Percentiles rank a stretch among this genome's conserved stretches.
Conservation (phyloP, 2,329 filamentous ascomycete genomes). For the Didymella arachidicola region DNA sequence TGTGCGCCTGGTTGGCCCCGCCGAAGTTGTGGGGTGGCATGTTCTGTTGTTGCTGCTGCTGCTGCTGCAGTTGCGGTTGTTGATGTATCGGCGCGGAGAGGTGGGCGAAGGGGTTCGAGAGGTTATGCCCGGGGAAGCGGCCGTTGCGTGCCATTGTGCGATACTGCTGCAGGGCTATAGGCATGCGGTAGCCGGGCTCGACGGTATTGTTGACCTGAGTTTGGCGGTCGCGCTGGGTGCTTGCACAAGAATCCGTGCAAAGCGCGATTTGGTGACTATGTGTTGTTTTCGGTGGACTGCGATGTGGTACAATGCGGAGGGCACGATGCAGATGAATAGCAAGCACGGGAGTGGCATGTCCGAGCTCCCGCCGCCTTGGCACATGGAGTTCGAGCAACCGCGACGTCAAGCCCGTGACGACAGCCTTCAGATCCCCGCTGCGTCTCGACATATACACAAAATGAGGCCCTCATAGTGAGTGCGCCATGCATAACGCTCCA, state of each 20-base stretch:
- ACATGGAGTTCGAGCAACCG: conserved; percentile 12
- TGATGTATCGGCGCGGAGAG: conserved; percentile 59
- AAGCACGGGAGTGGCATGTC: conserved; percentile 11
- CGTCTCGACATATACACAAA: conserved; percentile 26
- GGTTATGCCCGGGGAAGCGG: conserved; percentile 65
- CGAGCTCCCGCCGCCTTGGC: conserved; percentile 15
- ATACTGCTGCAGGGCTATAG: conserved; percentile 7
- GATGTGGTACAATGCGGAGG: conserved; percentile 8
- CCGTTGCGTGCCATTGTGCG: conserved; percentile 65
- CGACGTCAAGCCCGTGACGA: conserved; percentile 27
- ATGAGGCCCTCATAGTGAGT: conserved; percentile 42
- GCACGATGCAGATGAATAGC: conserved; percentile 10
- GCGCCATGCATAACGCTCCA: background rate
- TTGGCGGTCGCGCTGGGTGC: background rate
- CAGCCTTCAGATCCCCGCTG: conserved; percentile 30
- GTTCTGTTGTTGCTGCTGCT: conserved; percentile 48
- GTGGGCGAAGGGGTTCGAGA: conserved; percentile 67
- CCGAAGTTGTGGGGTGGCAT: conserved; percentile 75
- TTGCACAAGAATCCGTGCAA: background rate
- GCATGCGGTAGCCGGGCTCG: conserved; percentile 7
- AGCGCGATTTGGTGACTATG: background rate
- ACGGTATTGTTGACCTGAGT: background rate
- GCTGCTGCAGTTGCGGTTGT: conserved; percentile 56
- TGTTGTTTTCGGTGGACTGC: background rate
- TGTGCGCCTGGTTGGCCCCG: conserved; percentile 62